phyloP scores from a whole-genome alignment of 306 rosid genomes.

The Luffa acutangula region DNA sequence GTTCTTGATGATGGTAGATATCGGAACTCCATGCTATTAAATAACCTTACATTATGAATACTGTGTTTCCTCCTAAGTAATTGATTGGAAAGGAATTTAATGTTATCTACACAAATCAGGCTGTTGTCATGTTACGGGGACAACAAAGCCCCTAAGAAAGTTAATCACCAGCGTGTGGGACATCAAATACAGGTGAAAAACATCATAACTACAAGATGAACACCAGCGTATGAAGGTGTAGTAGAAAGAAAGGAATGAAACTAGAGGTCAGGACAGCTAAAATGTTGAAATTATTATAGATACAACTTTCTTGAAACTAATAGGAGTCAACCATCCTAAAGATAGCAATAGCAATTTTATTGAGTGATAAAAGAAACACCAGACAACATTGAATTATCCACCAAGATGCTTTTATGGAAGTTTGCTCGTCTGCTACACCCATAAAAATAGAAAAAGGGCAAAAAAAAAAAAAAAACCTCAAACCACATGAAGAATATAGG shows the following conservation, averaged over 20 bases:
- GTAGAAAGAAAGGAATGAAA: not conserved
- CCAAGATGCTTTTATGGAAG: not conserved
- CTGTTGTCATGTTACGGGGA: not conserved
- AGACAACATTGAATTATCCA: not conserved
- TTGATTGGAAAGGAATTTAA: not conserved
- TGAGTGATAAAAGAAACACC: not conserved
- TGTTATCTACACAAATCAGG: not conserved
- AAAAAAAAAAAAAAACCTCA: not conserved
- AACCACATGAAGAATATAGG: not conserved
- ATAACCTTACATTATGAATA: not conserved
- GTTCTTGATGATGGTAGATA: not conserved
- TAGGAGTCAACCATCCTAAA: not conserved
- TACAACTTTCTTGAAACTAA: not conserved
- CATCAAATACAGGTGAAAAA: not conserved
- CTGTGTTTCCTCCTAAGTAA: not conserved
- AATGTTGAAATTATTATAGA: not conserved
- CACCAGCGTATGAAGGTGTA: not conserved
- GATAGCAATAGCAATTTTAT: not conserved
- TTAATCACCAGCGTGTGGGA: not conserved
- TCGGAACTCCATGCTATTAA: not conserved
- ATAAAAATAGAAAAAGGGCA: not conserved
- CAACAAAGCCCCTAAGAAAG: not conserved
- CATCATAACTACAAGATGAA: not conserved
- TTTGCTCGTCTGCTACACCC: not conserved
- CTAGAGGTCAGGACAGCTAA: not conserved